These are phyloP conservation scores for Lepraria neglecta DNA, from an alignment of 495 filamentous ascomycete genomes.

Conservation along the genomic window DNA sequence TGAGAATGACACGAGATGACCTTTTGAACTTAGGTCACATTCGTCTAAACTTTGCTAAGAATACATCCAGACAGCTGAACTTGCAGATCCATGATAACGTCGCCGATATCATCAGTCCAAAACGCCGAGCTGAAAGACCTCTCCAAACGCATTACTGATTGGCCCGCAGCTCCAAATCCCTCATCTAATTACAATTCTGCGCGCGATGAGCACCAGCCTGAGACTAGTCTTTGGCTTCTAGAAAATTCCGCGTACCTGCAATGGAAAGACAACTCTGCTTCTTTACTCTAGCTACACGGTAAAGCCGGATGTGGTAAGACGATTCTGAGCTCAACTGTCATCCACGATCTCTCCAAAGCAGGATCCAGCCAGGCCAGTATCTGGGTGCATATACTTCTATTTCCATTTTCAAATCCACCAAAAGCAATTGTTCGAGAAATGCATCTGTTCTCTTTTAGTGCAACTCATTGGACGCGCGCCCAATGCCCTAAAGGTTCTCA, in stretches of 20 bases:
- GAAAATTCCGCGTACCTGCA: background rate
- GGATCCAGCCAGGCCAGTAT: background rate
- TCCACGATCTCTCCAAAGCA: background rate
- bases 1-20: background rate
- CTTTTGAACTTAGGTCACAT: background rate
- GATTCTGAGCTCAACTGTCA: background rate
- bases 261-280: constrained; percentile 1
- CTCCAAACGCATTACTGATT: background rate
- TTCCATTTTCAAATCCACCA: constrained; percentile 3
- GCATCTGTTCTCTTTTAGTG: background rate
- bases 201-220: background rate
- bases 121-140: background rate
- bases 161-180: constrained; percentile 16
- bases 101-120: background rate
- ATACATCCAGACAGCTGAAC: background rate
- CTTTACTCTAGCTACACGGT: constrained; percentile 17
- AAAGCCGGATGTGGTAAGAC: constrained; percentile 16
- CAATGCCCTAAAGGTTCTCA: background rate
- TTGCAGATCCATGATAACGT: constrained; percentile 1
- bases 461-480: background rate
- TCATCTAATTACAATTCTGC: constrained; percentile 3
- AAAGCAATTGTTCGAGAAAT: background rate
- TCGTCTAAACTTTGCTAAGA: too few species aligned
- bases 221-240: constrained; percentile 11
- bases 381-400: background rate